phyloP scores from a whole-genome alignment of 768 basidiomycete genomes.

The Tylopilus felleus region DNA sequence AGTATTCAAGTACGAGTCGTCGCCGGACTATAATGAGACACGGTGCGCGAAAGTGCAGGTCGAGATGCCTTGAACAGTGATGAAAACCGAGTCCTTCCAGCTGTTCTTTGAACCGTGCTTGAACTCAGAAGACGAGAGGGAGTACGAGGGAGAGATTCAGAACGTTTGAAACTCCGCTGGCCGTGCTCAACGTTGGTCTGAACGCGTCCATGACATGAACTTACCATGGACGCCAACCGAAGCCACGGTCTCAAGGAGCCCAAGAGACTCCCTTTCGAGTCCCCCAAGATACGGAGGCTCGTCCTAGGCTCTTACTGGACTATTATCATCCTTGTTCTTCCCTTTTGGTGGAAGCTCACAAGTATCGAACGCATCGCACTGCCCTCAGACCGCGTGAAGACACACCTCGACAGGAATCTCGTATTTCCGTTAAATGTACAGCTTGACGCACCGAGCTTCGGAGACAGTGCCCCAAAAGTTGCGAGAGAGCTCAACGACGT shows the following conservation, averaged over 20 bases:
- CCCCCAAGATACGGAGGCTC: constrained; percentile 44
- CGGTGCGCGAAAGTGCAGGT: constrained; percentile 4
- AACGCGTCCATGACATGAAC: constrained; percentile 9
- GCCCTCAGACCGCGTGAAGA: constrained; percentile 56
- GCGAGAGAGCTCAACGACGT: constrained; percentile 31
- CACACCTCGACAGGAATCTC: constrained; percentile 45
- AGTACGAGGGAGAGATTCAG: constrained; percentile 26
- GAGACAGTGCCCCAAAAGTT: constrained; percentile 1
- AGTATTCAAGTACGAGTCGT: constrained; percentile 4
- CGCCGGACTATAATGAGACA: neutral
- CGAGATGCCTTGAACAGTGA: constrained; percentile 1
- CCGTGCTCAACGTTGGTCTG: constrained; percentile 8
- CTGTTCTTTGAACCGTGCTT: constrained; percentile 5
- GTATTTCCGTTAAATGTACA: constrained; percentile 42
- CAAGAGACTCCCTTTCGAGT: constrained; percentile 51
- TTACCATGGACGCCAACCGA: constrained; percentile 24
- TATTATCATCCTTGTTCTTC: constrained; percentile 71
- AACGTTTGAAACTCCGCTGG: constrained; percentile 34
- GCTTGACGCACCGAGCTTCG: constrained; percentile 33
- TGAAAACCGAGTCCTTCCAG: constrained; percentile 5
- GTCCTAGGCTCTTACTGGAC: constrained; percentile 78
- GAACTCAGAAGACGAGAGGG: constrained; percentile 15
- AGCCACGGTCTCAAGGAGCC: constrained; percentile 40
- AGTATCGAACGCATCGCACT: constrained; percentile 81
- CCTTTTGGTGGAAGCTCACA: constrained; percentile 93